Evolutionary conservation across 2,329 filamentous ascomycete species (phyloP), one percentile per base, ranked within the genome.

Genomic region (Bertia moriformis): DNA sequence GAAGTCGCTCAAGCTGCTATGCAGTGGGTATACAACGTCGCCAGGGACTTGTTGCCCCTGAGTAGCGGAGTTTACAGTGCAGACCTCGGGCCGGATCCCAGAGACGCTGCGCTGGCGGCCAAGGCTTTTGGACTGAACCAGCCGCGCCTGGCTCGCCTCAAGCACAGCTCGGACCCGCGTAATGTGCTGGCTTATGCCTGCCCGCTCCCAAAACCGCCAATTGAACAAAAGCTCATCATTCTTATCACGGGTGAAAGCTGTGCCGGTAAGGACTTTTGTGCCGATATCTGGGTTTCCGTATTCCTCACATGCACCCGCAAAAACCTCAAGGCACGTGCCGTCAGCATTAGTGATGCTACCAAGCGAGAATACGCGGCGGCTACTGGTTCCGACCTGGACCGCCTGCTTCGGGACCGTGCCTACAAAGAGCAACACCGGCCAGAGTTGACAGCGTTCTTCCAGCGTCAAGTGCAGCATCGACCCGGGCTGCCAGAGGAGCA

Each of bases 361-460:
- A 79, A 78, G 57, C 54, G 52, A 47, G 64, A 71, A 50, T 79
- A 77, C 38, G 71, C 72, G 1, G 52, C 47, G 2, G 58, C 55
- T 30, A 66, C 55, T 1, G 65, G 65, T 29, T 63, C 66, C 14
- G 59, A 77, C 42, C 17, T 68, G 1, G 37, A 52, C 12, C 63
- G 61, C 24, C 54, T 80, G 36, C 56, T 74, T 27, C 12, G 20
- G 0, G 65, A 79, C 43, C 73, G 73, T 41, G 54, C 43, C 18
- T 81, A 78, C 54, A 80, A 80, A 49, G 74, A 80, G 54, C 47
- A 69, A 41, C 72, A 79, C 45, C 66, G 73, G 24, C 40, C 56
- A 48, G 58, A 58, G 0, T 51, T 80, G 53, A 71, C 66, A 2
- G 43, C 39, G 2, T 78, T 71, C 43, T 79, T 65, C 52, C 46